Evolutionary conservation across 371 early-diverging fungal species (phyloP).

Genomic region (Mucor saturninus): DNA sequence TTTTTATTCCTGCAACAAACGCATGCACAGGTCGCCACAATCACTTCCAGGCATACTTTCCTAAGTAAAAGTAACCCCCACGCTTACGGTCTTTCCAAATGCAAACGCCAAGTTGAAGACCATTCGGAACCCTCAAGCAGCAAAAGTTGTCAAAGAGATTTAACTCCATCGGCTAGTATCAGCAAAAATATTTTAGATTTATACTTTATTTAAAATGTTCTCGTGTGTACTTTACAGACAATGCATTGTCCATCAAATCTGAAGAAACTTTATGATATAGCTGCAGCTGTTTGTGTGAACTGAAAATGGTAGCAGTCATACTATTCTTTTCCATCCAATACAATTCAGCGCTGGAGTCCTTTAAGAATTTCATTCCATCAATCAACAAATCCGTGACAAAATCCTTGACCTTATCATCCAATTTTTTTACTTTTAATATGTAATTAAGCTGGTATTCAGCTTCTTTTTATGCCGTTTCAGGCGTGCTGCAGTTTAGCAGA

Average conservation of each 20-base stretch:
- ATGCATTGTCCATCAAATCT: constrained; percentile 1
- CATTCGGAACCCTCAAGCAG: too few relatives aligned
- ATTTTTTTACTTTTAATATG: too few relatives aligned
- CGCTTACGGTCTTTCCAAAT: too few relatives aligned
- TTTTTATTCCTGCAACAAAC: too few relatives aligned
- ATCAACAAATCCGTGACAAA: constrained; percentile 3
- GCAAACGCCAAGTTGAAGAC: too few relatives aligned
- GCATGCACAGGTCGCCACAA: too few relatives aligned
- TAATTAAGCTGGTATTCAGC: too few relatives aligned
- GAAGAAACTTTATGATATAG: constrained; percentile 7
- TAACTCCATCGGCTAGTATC: too few relatives aligned
- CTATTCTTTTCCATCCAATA: constrained; percentile 13
- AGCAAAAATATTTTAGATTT: constrained; percentile 15
- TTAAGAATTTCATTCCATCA: constrained; percentile 2
- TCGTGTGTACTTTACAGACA: constrained; percentile 9
- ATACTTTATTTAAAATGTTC: constrained; percentile 10
- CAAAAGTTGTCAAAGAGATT: too few relatives aligned
- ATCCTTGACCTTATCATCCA: too few relatives aligned
- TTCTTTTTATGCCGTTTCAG: background rate
- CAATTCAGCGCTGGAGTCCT: constrained; percentile 9
- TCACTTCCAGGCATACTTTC: too few relatives aligned
- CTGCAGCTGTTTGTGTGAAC: constrained; percentile 10
- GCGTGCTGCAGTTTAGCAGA: constrained; percentile 9
- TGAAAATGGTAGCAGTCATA: constrained; percentile 4
- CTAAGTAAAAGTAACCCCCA: too few relatives aligned